phyloP scores from a whole-genome alignment of 352 stramenopile genomes.

The Bremia lactucae region DNA sequence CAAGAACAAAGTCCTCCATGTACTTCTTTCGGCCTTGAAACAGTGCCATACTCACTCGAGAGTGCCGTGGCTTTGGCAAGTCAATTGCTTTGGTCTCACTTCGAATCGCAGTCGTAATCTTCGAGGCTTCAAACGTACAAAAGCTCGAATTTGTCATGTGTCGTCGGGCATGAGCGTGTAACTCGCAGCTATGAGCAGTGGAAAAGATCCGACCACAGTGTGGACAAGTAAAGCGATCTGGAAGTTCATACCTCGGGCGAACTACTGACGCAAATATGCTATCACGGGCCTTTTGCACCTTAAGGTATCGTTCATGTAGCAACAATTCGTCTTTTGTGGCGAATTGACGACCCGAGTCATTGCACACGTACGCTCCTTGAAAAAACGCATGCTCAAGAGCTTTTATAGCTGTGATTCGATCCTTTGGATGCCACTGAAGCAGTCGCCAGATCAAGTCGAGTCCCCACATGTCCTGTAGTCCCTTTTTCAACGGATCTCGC shows the following conservation, averaged over 20 bases:
- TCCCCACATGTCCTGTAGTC: slow-evolving; percentile 69
- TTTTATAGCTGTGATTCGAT: slow-evolving; percentile 74
- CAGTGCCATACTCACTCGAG: slow-evolving; percentile 31
- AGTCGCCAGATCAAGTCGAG: slow-evolving; percentile 92
- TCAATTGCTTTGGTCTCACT: slow-evolving; percentile 12
- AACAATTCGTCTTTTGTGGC: slow-evolving; percentile 49
- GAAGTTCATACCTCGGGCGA: slow-evolving; percentile 37
- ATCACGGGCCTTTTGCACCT: slow-evolving; percentile 34
- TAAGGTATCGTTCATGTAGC: slow-evolving; percentile 52
- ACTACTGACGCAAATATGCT: slow-evolving; percentile 44
- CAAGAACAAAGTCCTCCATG: slow-evolving; percentile 86
- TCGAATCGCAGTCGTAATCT: slow-evolving; percentile 13
- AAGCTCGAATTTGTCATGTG: slow-evolving; percentile 34
- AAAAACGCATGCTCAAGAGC: slow-evolving; percentile 85
- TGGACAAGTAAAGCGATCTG: slow-evolving; percentile 39
- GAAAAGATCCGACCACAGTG: slow-evolving; percentile 54
- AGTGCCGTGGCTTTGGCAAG: slow-evolving; percentile 1
- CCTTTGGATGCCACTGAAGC: slow-evolving; percentile 86
- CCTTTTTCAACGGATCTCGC: slow-evolving; percentile 85
- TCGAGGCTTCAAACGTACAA: slow-evolving; percentile 40
- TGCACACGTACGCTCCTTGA: slow-evolving; percentile 60
- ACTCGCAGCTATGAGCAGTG: slow-evolving; percentile 48
- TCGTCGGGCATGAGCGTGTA: slow-evolving; percentile 39
- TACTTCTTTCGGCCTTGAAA: slow-evolving; percentile 88
- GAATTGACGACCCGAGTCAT: slow-evolving; percentile 44